Percentiles rank a stretch among this genome's conserved stretches.
Conservation (phyloP, 441 rosid species). For the Kokia cookei region DNA sequence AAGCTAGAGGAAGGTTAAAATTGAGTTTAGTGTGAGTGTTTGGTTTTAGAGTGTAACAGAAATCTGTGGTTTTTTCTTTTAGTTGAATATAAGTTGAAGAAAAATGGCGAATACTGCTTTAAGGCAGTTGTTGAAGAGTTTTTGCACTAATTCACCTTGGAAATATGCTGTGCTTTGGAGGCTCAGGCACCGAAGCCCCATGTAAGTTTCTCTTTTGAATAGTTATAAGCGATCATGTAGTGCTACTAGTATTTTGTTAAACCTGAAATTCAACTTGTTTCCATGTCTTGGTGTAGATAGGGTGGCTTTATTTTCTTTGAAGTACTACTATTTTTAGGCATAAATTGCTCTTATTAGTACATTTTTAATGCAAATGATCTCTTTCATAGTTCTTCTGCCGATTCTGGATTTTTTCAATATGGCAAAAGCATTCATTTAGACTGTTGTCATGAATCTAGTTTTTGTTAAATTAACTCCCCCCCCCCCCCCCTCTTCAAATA, state of each 20-base stretch:
- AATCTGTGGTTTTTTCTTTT: constrained; percentile 11
- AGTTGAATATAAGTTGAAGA: constrained; percentile 16
- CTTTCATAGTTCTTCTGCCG: neutral
- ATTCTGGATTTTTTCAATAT: neutral
- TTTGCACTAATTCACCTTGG: constrained; percentile 45
- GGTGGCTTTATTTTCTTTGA: neutral
- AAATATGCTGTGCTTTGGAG: constrained; percentile 59
- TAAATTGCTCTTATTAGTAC: neutral
- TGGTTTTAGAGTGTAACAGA: constrained; percentile 16
- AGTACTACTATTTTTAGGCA: neutral
- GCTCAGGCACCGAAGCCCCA: constrained; percentile 33
- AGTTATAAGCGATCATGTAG: neutral
- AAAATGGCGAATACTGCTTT: constrained; percentile 40
- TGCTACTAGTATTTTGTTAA: neutral
- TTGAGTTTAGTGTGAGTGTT: neutral
- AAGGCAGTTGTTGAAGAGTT: constrained; percentile 36
- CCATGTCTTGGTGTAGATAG: neutral
- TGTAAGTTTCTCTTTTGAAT: constrained; percentile 35
- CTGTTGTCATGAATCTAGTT: neutral
- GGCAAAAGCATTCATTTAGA: neutral
- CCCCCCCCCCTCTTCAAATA: neutral
- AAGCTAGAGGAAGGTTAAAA: constrained; percentile 31
- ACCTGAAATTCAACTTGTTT: neutral
- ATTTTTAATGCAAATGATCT: neutral
- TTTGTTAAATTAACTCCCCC: neutral